Percentiles rank a stretch among this genome's conserved stretches.
Evolutionary conservation across 345 rosid genomes (phyloP).

Genomic region (Sisymbrium altissimum): DNA sequence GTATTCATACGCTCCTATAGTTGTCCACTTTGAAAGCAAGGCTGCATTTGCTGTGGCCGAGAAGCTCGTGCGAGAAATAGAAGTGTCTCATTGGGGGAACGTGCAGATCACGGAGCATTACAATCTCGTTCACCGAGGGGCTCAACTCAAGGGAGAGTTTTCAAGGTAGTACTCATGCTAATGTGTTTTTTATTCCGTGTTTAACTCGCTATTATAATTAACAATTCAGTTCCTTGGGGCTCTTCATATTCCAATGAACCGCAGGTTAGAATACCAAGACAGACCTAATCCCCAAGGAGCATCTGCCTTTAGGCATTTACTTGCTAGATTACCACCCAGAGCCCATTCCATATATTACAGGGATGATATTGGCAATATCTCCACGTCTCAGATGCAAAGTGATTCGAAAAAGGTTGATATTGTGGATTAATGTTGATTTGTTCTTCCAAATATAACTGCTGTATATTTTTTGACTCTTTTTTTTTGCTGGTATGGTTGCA

Average conservation of each 20-base stretch:
- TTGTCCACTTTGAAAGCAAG: slow-evolving; percentile 82
- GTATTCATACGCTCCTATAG: slow-evolving; percentile 65
- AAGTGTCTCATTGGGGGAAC: slow-evolving; percentile 96
- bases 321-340: slow-evolving; percentile 85
- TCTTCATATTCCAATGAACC: background rate
- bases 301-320: slow-evolving; percentile 68
- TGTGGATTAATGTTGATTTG: background rate
- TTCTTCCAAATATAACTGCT: background rate
- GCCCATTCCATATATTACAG: slow-evolving; percentile 90
- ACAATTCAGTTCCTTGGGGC: slow-evolving; percentile 5
- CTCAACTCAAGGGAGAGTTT: slow-evolving; percentile 88
- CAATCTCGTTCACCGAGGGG: slow-evolving; percentile 68
- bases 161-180: slow-evolving; percentile 48
- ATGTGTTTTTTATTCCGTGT: background rate
- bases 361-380: slow-evolving; percentile 97
- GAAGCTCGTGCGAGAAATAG: slow-evolving; percentile 81
- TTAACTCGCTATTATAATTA: background rate
- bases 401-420: slow-evolving; percentile 76
- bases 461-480: slow-evolving; percentile 28
- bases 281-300: slow-evolving; percentile 65
- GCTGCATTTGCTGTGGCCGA: slow-evolving; percentile 76
- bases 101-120: slow-evolving; percentile 90
- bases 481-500: slow-evolving; percentile 41
- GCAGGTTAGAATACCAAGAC: slow-evolving; percentile 66
- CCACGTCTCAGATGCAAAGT: slow-evolving; percentile 78